These are phyloP conservation scores for Sequoia sempervirens DNA, from an alignment of 75 land plant genomes.

Conservation along the genomic window DNA sequence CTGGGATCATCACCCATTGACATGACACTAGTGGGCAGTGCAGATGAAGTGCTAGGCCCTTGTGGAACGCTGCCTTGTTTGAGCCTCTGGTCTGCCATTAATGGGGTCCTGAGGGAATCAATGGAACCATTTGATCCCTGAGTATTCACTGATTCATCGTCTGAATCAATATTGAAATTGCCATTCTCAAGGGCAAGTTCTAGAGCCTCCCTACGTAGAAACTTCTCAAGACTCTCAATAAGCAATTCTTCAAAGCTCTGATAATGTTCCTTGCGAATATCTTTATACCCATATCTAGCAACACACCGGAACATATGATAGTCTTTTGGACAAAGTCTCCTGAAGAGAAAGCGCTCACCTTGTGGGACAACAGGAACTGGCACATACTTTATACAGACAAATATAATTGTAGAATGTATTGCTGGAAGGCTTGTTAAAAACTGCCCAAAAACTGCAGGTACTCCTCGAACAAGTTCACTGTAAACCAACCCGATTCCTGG, in stretches of 20 bases:
- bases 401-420: constrained; percentile 82
- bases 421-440: constrained; percentile 85
- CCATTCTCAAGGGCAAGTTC: constrained; percentile 63
- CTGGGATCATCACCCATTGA: constrained; percentile 48
- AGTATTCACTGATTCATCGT: constrained; percentile 27
- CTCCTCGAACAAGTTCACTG: constrained; percentile 91
- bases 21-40: constrained; percentile 36
- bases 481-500: constrained; percentile 89
- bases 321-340: constrained; percentile 78
- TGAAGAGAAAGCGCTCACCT: constrained; percentile 77
- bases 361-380: constrained; percentile 91
- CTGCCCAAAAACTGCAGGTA: constrained; percentile 85
- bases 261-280: constrained; percentile 63
- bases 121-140: constrained; percentile 12
- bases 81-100: constrained; percentile 26
- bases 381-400: constrained; percentile 93
- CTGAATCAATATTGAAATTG: constrained; percentile 28
- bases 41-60: constrained; percentile 8
- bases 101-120: constrained; percentile 44
- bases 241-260: constrained; percentile 67
- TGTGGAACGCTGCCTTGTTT: constrained; percentile 8
- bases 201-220: constrained; percentile 63
- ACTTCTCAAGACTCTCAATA: constrained; percentile 71
- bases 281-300: constrained; percentile 88
- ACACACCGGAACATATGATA: constrained; percentile 91